Percentiles rank a stretch among this genome's conserved stretches.
phyloP scores from a whole-genome alignment of 495 filamentous ascomycete genomes.

The Terfezia claveryi region DNA sequence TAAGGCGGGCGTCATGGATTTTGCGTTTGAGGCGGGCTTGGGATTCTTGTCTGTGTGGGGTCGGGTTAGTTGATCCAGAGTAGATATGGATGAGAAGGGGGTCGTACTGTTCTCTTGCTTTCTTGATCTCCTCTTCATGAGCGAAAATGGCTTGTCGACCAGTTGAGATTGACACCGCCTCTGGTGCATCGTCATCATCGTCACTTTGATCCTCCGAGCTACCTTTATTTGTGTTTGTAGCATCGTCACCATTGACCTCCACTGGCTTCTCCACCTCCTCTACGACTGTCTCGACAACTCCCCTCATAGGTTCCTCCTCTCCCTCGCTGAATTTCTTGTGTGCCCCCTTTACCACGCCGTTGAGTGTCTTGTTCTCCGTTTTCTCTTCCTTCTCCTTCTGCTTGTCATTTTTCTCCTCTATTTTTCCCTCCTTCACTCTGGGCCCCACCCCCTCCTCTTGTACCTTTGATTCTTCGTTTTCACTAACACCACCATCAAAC shows the following conservation, averaged over 20 bases:
- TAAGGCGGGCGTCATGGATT: slow-evolving; percentile 7
- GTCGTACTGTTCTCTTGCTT: slow-evolving; percentile 12
- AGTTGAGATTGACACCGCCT: slow-evolving; percentile 8
- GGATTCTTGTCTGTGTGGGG: slow-evolving; percentile 13
- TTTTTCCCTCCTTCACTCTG: background rate
- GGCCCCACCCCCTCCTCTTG: too few relatives aligned
- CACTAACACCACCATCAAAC: background rate
- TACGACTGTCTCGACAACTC: too few relatives aligned
- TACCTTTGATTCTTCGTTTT: background rate
- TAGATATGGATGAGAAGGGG: background rate
- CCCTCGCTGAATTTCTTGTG: too few relatives aligned
- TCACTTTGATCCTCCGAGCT: background rate
- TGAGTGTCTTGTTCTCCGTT: too few relatives aligned
- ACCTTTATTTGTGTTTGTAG: too few relatives aligned
- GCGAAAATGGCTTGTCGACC: slow-evolving; percentile 8
- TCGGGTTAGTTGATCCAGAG: background rate
- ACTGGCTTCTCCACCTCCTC: too few relatives aligned
- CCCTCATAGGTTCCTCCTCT: too few relatives aligned
- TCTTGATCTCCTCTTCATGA: slow-evolving; percentile 9
- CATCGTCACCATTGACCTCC: too few relatives aligned
- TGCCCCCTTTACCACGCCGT: too few relatives aligned
- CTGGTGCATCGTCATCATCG: slow-evolving; percentile 15
- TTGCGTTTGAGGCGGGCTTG: slow-evolving; percentile 12
- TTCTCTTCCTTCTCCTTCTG: slow-evolving; percentile 2
- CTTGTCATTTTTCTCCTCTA: slow-evolving; percentile 3